These are phyloP conservation scores for Fermentozyma sake DNA, from an alignment of 1,139 yeast genomes.

Conservation along the genomic window DNA sequence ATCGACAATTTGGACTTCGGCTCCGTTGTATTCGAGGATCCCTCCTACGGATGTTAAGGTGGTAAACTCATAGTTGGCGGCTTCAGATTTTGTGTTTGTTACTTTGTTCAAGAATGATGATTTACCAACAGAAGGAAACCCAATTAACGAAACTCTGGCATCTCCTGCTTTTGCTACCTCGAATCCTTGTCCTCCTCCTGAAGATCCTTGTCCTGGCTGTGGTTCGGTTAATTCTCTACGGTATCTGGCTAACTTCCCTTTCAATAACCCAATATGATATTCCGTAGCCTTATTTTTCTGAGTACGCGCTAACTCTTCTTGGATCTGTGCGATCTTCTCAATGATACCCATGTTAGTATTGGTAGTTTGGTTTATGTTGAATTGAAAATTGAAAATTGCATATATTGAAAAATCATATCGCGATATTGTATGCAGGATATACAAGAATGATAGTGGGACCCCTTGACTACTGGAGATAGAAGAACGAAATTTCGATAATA, in stretches of 20 bases:
- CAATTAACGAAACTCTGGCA: conserved; percentile 91
- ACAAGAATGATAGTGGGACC: too few species aligned
- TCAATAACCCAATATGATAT: conserved; percentile 87
- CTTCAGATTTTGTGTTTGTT: conserved; percentile 90
- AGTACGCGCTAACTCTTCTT: conserved; percentile 89
- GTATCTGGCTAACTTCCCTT: conserved; percentile 93
- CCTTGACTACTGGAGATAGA: too few species aligned
- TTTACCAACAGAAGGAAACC: conserved; percentile 97
- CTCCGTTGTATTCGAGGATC: conserved; percentile 89
- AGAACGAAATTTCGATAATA: too few species aligned
- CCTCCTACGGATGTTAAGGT: conserved; percentile 97
- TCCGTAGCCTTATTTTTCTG: conserved; percentile 98
- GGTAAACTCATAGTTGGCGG: conserved; percentile 93
- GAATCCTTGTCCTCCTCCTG: conserved; percentile 85
- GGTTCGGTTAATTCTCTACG: conserved; percentile 92
- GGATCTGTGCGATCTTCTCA: conserved; percentile 86
- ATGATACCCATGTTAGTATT: conserved; percentile 13
- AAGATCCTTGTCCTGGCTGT: conserved; percentile 63
- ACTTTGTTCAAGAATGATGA: conserved; percentile 83
- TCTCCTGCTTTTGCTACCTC: conserved; percentile 96
- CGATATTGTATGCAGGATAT: background rate
- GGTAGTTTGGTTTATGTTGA: conserved; percentile 1
- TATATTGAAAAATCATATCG: too few species aligned
- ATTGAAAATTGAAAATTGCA: conserved; percentile 1
- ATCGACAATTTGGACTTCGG: conserved; percentile 94